Percentiles rank a stretch among this genome's conserved stretches.
phyloP scores from a whole-genome alignment of 495 filamentous ascomycete species.

The Penicillium cinerascens region DNA sequence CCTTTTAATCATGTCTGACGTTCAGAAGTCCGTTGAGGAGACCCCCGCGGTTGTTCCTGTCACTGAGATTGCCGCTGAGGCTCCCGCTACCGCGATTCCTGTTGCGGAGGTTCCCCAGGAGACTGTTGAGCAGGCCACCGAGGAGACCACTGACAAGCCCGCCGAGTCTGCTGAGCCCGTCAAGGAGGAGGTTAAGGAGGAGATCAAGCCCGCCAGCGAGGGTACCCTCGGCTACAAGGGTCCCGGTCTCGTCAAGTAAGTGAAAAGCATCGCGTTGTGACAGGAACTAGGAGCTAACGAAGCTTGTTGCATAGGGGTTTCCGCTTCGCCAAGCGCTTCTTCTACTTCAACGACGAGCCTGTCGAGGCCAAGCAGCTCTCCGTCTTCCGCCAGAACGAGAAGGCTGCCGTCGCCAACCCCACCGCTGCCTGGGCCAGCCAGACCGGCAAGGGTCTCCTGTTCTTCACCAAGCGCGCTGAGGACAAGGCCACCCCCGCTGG shows the following conservation, averaged over 20 bases:
- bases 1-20: slow-evolving; percentile 50
- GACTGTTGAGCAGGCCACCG: slow-evolving; percentile 39
- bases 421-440: slow-evolving; percentile 83
- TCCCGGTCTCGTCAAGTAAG: slow-evolving; percentile 89
- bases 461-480: slow-evolving; percentile 81
- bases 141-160: slow-evolving; percentile 28
- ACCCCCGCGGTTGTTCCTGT: slow-evolving; percentile 40
- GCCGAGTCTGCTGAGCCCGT: slow-evolving; percentile 52
- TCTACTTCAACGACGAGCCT: slow-evolving; percentile 88
- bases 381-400: slow-evolving; percentile 79
- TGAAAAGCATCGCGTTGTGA: slow-evolving; percentile 9
- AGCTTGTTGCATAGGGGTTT: slow-evolving; percentile 46
- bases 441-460: slow-evolving; percentile 93
- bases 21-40: slow-evolving; percentile 49
- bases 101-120: slow-evolving; percentile 36
- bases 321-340: slow-evolving; percentile 73
- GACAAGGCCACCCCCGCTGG: slow-evolving; percentile 77
- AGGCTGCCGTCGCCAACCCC: slow-evolving; percentile 70
- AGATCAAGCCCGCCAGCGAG: slow-evolving; percentile 49
- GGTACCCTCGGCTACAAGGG: slow-evolving; percentile 83
- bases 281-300: slow-evolving; percentile 10
- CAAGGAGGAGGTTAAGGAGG: background rate
- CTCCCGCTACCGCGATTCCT: slow-evolving; percentile 31
- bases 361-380: slow-evolving; percentile 69
- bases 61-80: slow-evolving; percentile 34